Conservation (phyloP, 2,329 filamentous ascomycete genomes). For the Teratosphaeria destructans region DNA sequence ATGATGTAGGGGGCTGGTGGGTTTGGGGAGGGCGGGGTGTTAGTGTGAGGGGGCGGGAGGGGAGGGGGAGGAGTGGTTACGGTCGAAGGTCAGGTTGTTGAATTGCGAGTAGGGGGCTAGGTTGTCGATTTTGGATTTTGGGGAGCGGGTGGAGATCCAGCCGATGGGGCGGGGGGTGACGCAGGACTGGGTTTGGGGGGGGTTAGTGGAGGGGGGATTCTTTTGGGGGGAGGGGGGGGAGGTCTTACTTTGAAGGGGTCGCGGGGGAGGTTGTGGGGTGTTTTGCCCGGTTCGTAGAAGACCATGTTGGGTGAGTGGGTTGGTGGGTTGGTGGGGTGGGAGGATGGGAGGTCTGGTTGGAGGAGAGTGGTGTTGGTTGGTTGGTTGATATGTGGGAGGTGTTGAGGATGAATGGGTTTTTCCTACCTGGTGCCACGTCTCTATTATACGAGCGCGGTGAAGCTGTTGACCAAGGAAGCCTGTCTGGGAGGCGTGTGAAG, state of each 20-base stretch:
- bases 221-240: not conserved
- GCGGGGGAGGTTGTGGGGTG: constrained; percentile 41
- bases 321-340: not conserved
- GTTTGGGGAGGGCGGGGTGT: not conserved
- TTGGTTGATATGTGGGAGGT: no score
- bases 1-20: constrained; percentile 45
- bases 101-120: constrained; percentile 53
- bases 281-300: constrained; percentile 46
- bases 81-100: constrained; percentile 54
- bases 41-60: not conserved
- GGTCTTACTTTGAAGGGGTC: constrained; percentile 45
- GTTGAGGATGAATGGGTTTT: no score
- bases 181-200: constrained; percentile 35
- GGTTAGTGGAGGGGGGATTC: not conserved
- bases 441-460: not conserved
- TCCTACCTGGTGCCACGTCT: not conserved
- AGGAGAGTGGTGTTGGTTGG: not conserved
- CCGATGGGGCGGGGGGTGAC: constrained; percentile 53
- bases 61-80: not conserved
- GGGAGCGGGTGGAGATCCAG: constrained; percentile 50
- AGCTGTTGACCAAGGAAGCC: not conserved
- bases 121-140: constrained; percentile 37
- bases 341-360: not conserved
- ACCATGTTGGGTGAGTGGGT: constrained; percentile 14
- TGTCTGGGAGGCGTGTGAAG: not conserved